Evolutionary conservation across 148 eudicot species (phyloP), one percentile per base, ranked within the genome.

Genomic region (Vaccinium corymbosum): DNA sequence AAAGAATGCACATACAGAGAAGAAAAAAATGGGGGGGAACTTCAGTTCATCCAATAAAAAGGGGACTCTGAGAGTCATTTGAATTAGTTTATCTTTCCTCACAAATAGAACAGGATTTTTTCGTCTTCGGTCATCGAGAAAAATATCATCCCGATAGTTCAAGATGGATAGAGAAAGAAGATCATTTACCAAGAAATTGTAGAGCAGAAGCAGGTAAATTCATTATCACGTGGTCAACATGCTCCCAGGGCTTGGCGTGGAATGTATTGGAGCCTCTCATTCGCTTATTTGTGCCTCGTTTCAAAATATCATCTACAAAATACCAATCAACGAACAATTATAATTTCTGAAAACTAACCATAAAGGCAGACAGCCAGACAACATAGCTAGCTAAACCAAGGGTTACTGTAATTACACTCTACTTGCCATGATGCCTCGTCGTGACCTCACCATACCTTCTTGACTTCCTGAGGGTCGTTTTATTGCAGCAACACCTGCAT

Each of bases 231-330:
- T 80, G 82, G 82, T 95, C 95, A 82, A 93, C 80, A 85, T 95
- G 98, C 92, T 92, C 97, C 95, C 97, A 94, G 17, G 97, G 95
- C 89, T 90, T 93, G 76, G 86, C 83, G 46, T 66, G 71, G 78
- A 93, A 87, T 68, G 88, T 83, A 56, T 87, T 85, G 79, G 84
- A 85, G 80, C 91, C 72, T 85, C 77, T 92, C 78, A 86, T 87
- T 84, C 90, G 89, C 85, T 93, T 94, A 80, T 88, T 89, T 35
- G 83, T 79, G 70, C 84, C 89, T 70, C 85, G 85, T 80, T 90
- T 94, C 79, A 49, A 84, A 86, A 77, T 88, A 35, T 73, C 84
- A 88, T 89, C 85, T 71, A 76, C 85, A 85, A 80, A 82, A 57
- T 84, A 78, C 79, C 86, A 76, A 27, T 82, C 73, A 83, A 82